Base-by-base conservation (phyloP, 1,139 yeast genomes). In the Yamadazyma siamensis region DNA sequence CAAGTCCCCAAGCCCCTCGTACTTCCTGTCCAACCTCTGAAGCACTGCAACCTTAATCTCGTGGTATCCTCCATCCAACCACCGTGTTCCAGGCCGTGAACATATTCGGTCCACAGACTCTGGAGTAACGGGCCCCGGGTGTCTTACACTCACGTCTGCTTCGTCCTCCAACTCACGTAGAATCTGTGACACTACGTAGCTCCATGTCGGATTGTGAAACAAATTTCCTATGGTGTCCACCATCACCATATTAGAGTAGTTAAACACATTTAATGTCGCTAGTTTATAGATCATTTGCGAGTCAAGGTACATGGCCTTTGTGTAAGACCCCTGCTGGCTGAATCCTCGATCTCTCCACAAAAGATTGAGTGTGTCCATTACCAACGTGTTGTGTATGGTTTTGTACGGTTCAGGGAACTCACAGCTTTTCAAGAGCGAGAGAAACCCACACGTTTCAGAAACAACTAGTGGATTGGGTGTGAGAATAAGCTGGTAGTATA, bases 281-380 rank as follows among this genome's bases (percentile, higher is more conserved):
- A 76, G 36, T 23, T 54, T 60, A 10, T 54, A 46, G 2, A 66
- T 43, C 20, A 75, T 59, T 1, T 48, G 43, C 2, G 62, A 56
- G 13, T 65, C 59, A 21, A 78, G 59, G 23, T 63, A 57, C 37
- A 78, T 56, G 1, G 66, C 73, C 24, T 54, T 61, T 13, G 53
- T 54, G 7, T 53, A 40, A 3, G 28, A 19, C 7, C 21, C 8
- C 1, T 41, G 32, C 22, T 42, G 39, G 12, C 43, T 34, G 28
- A 64, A 45, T 9, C 53, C 50, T 45, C 65, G 70, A 39, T 78
- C 78, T 41, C 84, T 59, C 89, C 89, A 82, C 1, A 78, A 38
- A 19, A 73, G 61, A 38, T 80, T 80, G 30, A 83, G 66, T 6
- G 74, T 46, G 47, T 81, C 88, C 64, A 77, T 65, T 6, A 80